phyloP scores from a whole-genome alignment of 495 filamentous ascomycete genomes.

The Venustampulla echinocandica region DNA sequence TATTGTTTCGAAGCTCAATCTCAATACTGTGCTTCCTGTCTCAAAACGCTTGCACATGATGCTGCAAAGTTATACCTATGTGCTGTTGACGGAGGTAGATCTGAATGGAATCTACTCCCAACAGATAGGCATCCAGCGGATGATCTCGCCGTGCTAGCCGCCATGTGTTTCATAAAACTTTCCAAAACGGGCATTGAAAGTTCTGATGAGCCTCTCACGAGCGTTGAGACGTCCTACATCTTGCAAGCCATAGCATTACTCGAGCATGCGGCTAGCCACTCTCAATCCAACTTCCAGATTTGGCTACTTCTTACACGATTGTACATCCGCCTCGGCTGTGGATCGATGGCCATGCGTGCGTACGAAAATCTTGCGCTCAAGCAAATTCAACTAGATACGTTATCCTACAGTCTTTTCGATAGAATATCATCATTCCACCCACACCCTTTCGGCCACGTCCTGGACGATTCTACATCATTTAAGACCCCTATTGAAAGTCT shows the following conservation, averaged over 20 bases:
- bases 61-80: slow-evolving; percentile 8
- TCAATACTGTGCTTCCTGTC: slow-evolving; percentile 6
- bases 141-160: slow-evolving; percentile 35
- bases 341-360: slow-evolving; percentile 30
- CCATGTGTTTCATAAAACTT: slow-evolving; percentile 39
- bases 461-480: slow-evolving; percentile 9
- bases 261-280: slow-evolving; percentile 32
- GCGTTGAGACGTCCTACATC: slow-evolving; percentile 18
- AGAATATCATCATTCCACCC: slow-evolving; percentile 44
- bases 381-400: slow-evolving; percentile 39
- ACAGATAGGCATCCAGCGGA: slow-evolving; percentile 32
- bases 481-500: slow-evolving; percentile 7
- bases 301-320: slow-evolving; percentile 37
- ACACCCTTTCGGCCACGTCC: slow-evolving; percentile 25
- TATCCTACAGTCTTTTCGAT: slow-evolving; percentile 40
- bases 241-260: slow-evolving; percentile 39
- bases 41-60: slow-evolving; percentile 4
- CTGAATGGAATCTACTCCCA: slow-evolving; percentile 12
- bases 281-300: slow-evolving; percentile 30
- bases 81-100: slow-evolving; percentile 14
- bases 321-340: slow-evolving; percentile 37
- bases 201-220: background rate
- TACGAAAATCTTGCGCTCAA: slow-evolving; percentile 40
- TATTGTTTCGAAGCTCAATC: background rate
- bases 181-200: slow-evolving; percentile 18